These are phyloP conservation scores for Scedosporium minutisporum DNA, from an alignment of 2,329 filamentous ascomycete genomes.

Conservation along the genomic window DNA sequence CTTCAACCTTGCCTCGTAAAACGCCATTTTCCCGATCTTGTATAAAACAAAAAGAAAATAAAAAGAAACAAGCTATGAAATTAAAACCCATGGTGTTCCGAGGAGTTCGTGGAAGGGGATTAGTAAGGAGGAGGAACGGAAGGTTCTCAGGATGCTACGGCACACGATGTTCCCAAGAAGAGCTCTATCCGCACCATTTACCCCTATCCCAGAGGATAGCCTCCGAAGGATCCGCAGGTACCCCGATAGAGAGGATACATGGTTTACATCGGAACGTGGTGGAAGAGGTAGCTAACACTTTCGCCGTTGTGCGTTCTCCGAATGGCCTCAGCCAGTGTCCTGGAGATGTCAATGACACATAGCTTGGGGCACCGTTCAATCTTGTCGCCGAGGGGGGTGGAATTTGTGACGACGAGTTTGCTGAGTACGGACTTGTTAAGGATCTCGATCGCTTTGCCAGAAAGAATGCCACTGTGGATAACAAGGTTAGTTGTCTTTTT, in stretches of 20 bases:
- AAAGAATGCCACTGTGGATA: constrained; percentile 56
- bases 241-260: neutral
- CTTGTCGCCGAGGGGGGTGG: constrained; percentile 51
- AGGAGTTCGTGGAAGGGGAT: neutral
- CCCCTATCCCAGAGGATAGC: neutral
- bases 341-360: constrained; percentile 84
- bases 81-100: neutral
- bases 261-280: constrained; percentile 6
- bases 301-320: constrained; percentile 58
- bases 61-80: neutral
- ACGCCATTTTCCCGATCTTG: neutral
- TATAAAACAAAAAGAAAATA: neutral
- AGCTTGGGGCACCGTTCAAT: constrained; percentile 68
- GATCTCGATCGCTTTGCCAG: constrained; percentile 77
- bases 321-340: constrained; percentile 66
- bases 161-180: neutral
- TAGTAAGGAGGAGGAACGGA: neutral
- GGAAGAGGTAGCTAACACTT: constrained; percentile 11
- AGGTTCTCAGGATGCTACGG: neutral
- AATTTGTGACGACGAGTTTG: constrained; percentile 84
- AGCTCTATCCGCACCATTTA: neutral
- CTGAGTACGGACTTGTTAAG: constrained; percentile 69
- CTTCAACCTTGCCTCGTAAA: neutral
- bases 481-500: neutral
- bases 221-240: neutral